A percentile compares a stretch with the other conserved stretches of the same genome.
These are phyloP conservation scores for Amniculicola lignicola DNA, from an alignment of 495 filamentous ascomycete species.

Conservation along the genomic window DNA sequence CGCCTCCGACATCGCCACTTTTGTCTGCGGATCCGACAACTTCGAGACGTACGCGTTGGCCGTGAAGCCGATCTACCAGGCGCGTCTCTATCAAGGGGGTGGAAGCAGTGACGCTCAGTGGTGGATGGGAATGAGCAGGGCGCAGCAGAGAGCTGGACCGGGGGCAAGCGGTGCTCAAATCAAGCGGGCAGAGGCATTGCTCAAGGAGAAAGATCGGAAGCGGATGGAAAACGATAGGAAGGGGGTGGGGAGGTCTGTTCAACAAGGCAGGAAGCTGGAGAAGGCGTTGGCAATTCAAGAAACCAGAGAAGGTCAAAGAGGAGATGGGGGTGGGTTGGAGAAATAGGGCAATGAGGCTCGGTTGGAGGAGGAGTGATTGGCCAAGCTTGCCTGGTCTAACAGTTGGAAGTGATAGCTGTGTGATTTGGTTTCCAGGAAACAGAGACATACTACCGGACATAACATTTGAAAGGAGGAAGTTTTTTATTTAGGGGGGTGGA, in stretches of 20 bases:
- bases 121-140: neutral
- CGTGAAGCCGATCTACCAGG: neutral
- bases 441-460: neutral
- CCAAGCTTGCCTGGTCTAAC: neutral
- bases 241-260: neutral
- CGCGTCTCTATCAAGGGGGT: neutral
- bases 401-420: neutral
- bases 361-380: neutral
- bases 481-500: neutral
- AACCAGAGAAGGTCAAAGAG: neutral
- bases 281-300: neutral
- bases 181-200: no score
- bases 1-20: neutral
- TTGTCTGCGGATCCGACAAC: neutral
- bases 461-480: neutral
- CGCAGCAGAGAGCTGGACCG: neutral
- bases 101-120: neutral
- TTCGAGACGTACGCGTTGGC: neutral
- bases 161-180: neutral
- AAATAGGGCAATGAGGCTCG: neutral
- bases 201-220: neutral
- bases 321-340: neutral
- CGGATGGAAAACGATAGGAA: neutral
- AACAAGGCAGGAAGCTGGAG: neutral
- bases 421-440: neutral